phyloP scores from a whole-genome alignment of 1,284 basidiomycete genomes.

The Calocybe gambosa region DNA sequence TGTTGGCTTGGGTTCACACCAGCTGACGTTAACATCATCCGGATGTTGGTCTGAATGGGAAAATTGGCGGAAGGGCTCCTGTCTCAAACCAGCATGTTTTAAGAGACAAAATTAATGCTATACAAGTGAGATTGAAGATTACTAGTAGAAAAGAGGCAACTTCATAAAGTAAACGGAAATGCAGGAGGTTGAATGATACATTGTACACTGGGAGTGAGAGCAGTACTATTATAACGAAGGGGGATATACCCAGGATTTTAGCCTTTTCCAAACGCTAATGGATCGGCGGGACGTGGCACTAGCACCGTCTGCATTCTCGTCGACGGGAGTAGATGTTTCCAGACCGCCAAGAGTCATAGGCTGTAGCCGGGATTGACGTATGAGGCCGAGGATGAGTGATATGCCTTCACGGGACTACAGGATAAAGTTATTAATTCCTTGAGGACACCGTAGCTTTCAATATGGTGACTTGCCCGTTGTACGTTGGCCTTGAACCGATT shows the following conservation, averaged over 20 bases:
- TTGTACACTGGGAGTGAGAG: neutral
- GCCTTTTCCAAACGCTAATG: conserved; percentile 25
- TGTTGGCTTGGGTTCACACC: conserved; percentile 2
- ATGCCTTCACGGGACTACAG: conserved; percentile 76
- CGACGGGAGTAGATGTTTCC: conserved; percentile 11
- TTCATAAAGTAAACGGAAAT: neutral
- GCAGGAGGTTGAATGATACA: neutral
- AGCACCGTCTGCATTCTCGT: conserved; percentile 5
- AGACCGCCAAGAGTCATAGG: conserved; percentile 51
- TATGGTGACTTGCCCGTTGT: conserved; percentile 45
- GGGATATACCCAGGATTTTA: conserved; percentile 27
- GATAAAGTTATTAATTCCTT: too few relatives aligned
- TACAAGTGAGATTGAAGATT: neutral
- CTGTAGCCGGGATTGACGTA: conserved; percentile 70
- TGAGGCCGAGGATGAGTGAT: conserved; percentile 62
- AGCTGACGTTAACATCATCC: neutral
- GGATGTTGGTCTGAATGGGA: too few relatives aligned
- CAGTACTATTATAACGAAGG: conserved; percentile 6
- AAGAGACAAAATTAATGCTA: neutral
- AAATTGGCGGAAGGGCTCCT: neutral
- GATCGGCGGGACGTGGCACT: conserved; percentile 8
- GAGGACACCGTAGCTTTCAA: too few relatives aligned
- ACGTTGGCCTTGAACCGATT: conserved; percentile 73
- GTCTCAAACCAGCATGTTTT: neutral
- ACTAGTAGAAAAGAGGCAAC: neutral